Base-by-base conservation (phyloP, 2,329 filamentous ascomycete species). In the Fusarium floridanum region DNA sequence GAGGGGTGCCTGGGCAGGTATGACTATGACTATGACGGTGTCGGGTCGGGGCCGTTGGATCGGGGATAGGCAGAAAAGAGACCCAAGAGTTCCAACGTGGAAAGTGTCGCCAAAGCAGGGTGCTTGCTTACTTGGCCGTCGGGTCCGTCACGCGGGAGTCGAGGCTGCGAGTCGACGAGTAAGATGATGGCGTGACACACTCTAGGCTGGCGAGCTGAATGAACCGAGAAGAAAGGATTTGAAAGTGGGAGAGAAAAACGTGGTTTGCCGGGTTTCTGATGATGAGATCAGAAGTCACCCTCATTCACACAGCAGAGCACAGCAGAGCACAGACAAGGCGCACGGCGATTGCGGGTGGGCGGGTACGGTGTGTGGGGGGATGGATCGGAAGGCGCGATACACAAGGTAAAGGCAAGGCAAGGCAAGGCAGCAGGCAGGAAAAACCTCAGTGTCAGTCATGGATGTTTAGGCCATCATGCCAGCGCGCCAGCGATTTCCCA, bases 1-100 rank as follows among this genome's bases (percentile, higher is more conserved):
- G 37, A 34, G 36, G 53, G 53, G 62, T 57, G 55, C 55, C 55
- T 57, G 34, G 24, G 45, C 45, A 74, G 71, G 71, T 72, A 72
- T 74, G 67, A 61, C 59, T 48, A 61, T 60, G 63, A 32, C 72
- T 75, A 75, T 74, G 72, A 74, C 72, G 72, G 72, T 74, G 14
- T 48, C 43, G 43, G 43, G 61, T 69, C 73, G 50, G 72, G 43
- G 50, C 50, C 61, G 67, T 75, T 68, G 55, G 61, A 67, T 75
- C 67, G 69, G 66, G 62, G 48, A 61, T 73, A 73, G 72, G 56
- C 61, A 73, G 73, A 63, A 61, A 64, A 57, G 39, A 59, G 68
- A 53, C 67, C 64, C 37, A 41, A n/a, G 48, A 48, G 39, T 48
- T 14, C 24, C 17, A 24, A 53, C 20, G 11, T 50, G 4, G 20